These are phyloP conservation scores for Taiwanofungus camphoratus DNA, from an alignment of 1,284 basidiomycete genomes.

Conservation along the genomic window DNA sequence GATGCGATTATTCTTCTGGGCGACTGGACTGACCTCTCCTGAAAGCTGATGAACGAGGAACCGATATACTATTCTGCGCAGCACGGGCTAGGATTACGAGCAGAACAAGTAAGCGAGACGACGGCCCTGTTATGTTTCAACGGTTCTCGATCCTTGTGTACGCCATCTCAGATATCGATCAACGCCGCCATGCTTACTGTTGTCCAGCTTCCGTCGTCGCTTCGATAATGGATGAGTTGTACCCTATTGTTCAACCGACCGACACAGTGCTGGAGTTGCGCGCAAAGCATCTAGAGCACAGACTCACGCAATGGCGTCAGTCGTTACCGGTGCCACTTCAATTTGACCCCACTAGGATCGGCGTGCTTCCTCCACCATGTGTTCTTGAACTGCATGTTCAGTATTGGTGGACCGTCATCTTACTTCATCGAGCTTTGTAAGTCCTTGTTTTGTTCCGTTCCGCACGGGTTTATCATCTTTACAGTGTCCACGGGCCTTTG, in stretches of 20 bases:
- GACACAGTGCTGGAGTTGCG: constrained; percentile 40
- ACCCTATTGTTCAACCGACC: constrained; percentile 48
- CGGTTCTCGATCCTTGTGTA: constrained; percentile 58
- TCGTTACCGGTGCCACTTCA: constrained; percentile 63
- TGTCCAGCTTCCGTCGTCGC: constrained; percentile 50
- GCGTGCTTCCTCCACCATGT: constrained; percentile 40
- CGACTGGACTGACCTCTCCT: neutral
- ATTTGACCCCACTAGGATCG: constrained; percentile 39
- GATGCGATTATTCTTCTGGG: neutral
- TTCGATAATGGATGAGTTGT: constrained; percentile 62
- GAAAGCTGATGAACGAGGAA: neutral
- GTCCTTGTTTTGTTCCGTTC: constrained; percentile 21
- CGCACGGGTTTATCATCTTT: neutral
- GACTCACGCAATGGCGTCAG: constrained; percentile 69
- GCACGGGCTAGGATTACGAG: neutral
- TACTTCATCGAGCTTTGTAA: constrained; percentile 76
- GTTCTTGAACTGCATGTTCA: constrained; percentile 73
- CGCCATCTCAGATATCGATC: constrained; percentile 21
- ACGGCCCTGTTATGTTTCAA: constrained; percentile 60
- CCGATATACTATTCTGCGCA: neutral
- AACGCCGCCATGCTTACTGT: neutral
- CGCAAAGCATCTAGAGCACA: constrained; percentile 51
- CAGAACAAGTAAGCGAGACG: constrained; percentile 1
- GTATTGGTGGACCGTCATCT: constrained; percentile 72
- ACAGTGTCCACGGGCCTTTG: constrained; percentile 7